Conservation (phyloP, 2,329 filamentous ascomycete species). For the Aspergillus eucalypticola region DNA sequence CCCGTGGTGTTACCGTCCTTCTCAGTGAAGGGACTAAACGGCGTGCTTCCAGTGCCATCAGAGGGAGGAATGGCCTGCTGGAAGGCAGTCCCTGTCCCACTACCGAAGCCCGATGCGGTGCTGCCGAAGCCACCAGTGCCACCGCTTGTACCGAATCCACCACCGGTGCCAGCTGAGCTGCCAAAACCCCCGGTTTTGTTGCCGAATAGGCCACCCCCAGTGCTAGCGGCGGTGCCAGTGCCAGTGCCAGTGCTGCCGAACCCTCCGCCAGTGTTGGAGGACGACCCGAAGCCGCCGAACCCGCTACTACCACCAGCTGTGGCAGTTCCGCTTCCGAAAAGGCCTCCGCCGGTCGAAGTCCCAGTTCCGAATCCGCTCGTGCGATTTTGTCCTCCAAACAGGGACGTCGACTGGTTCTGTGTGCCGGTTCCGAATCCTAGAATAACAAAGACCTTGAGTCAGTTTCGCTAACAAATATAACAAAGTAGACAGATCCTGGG, state of each 20-base stretch:
- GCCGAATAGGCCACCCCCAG: conserved; percentile 9
- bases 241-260: conserved; percentile 26
- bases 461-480: conserved; percentile 9
- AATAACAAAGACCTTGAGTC: conserved; percentile 15
- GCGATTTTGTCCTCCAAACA: conserved; percentile 40
- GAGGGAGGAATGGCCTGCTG: conserved; percentile 41
- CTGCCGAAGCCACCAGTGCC: conserved; percentile 34
- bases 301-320: conserved; percentile 22
- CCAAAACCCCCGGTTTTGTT: conserved; percentile 33
- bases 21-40: conserved; percentile 48
- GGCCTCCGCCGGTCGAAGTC: conserved; percentile 30
- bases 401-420: conserved; percentile 34
- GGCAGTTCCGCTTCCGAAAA: conserved; percentile 33
- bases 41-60: conserved; percentile 49
- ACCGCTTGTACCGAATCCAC: conserved; percentile 27
- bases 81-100: conserved; percentile 46
- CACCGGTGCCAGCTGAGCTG: conserved; percentile 28
- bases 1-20: conserved; percentile 43
- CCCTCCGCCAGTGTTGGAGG: conserved; percentile 28
- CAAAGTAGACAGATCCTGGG: not conserved
- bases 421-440: conserved; percentile 41
- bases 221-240: not conserved
- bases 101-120: conserved; percentile 35
- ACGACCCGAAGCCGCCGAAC: conserved; percentile 32
- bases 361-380: conserved; percentile 33